Percentiles rank a stretch among this genome's conserved stretches.
Evolutionary conservation across 1,284 basidiomycete genomes (phyloP).

Genomic region (Rhizoctonia solani): DNA sequence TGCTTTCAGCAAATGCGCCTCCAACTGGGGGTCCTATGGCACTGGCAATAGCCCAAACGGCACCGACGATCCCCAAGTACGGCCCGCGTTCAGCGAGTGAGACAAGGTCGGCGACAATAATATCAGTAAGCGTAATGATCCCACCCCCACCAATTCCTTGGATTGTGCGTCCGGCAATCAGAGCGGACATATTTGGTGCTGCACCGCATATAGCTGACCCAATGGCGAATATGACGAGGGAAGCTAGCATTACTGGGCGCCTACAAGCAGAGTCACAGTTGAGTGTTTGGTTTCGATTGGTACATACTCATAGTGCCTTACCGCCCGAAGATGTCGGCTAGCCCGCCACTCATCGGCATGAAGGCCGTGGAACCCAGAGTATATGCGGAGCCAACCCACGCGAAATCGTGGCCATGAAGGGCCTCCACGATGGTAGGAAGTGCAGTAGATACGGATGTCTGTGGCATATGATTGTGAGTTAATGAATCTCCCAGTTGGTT

Average conservation of each 20-base stretch:
- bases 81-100: constrained; percentile 51
- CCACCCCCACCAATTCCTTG: constrained; percentile 57
- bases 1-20: constrained; percentile 46
- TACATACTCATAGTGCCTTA: constrained; percentile 3
- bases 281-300: constrained; percentile 41
- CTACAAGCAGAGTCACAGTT: constrained; percentile 38
- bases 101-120: constrained; percentile 54
- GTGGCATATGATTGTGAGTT: neutral
- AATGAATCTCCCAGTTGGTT: neutral
- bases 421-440: constrained; percentile 47
- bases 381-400: constrained; percentile 49
- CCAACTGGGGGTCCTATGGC: constrained; percentile 48
- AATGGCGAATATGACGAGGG: constrained; percentile 50
- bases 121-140: constrained; percentile 50
- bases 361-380: constrained; percentile 48
- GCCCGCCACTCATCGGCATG: constrained; percentile 45
- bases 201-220: constrained; percentile 54
- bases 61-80: constrained; percentile 46
- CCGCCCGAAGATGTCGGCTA: constrained; percentile 50
- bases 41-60: constrained; percentile 47
- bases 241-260: constrained; percentile 47
- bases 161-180: constrained; percentile 51
- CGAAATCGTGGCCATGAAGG: constrained; percentile 46
- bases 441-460: constrained; percentile 47
- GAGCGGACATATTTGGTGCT: constrained; percentile 49